phyloP scores from a whole-genome alignment of 257 asterid genomes.

The Ajuga chamaepitys region DNA sequence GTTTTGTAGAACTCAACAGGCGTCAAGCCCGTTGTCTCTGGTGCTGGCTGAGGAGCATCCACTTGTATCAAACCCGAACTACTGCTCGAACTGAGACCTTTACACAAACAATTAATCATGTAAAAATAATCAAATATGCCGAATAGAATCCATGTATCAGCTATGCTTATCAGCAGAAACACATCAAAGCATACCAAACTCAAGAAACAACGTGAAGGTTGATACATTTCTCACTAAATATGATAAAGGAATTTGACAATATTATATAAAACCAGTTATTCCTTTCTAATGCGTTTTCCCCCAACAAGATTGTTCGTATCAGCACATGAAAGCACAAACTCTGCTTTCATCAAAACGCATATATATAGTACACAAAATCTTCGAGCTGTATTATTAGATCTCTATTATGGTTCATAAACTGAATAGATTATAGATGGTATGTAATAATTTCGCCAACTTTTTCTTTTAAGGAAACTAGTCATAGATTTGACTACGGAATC shows the following conservation, averaged over 20 bases:
- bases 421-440: neutral
- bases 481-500: too few relatives aligned
- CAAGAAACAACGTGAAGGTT: neutral
- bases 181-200: too few relatives aligned
- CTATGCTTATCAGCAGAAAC: neutral
- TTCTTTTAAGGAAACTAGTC: too few relatives aligned
- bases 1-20: constrained; percentile 20
- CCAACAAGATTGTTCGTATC: neutral
- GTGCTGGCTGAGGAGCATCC: constrained; percentile 46
- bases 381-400: neutral
- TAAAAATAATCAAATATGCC: neutral
- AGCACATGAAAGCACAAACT: neutral
- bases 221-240: too few relatives aligned
- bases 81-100: constrained; percentile 37
- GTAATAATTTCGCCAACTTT: neutral
- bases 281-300: neutral
- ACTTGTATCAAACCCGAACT: constrained; percentile 10
- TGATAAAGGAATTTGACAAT: neutral
- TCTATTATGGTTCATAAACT: neutral
- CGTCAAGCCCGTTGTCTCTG: constrained; percentile 15
- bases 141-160: neutral
- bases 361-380: neutral
- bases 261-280: neutral
- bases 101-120: neutral
- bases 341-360: neutral